Conservation (phyloP, 768 basidiomycete species). For the Inosperma sp. region DNA sequence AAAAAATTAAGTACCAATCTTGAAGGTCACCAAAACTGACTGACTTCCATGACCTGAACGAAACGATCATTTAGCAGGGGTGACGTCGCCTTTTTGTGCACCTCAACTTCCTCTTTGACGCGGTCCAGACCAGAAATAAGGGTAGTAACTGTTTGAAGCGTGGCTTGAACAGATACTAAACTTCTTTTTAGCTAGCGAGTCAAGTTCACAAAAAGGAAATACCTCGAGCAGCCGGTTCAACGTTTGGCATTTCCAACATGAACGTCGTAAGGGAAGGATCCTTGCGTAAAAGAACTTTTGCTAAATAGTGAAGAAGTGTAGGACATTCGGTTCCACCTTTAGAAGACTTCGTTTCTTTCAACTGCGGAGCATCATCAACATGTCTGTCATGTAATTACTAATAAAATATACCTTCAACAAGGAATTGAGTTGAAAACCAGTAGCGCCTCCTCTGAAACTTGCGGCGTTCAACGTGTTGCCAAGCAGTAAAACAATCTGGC, state of each 20-base stretch:
- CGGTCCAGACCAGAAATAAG: conserved; percentile 53
- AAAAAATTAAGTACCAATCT: not conserved
- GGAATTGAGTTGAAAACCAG: conserved; percentile 80
- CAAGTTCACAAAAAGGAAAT: conserved; percentile 18
- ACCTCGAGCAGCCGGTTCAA: conserved; percentile 85
- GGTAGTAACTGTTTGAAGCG: conserved; percentile 54
- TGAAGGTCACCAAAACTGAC: not conserved
- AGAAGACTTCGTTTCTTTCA: conserved; percentile 79
- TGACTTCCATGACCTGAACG: conserved; percentile 63
- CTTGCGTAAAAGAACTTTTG: conserved; percentile 60
- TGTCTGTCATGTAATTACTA: not conserved
- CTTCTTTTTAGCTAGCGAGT: not conserved
- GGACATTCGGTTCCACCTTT: conserved; percentile 68
- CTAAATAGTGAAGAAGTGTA: conserved; percentile 89
- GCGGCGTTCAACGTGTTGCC: conserved; percentile 83
- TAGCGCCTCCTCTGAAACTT: conserved; percentile 78
- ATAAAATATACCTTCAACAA: conserved; percentile 60
- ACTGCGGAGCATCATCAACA: conserved; percentile 34
- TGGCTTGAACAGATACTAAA: conserved; percentile 69
- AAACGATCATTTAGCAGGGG: conserved; percentile 54
- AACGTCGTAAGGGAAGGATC: conserved; percentile 66
- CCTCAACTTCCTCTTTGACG: conserved; percentile 52
- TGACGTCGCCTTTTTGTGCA: conserved; percentile 31
- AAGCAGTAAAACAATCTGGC: conserved; percentile 63
- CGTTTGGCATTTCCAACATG: conserved; percentile 72